Conservation (phyloP, 2,329 filamentous ascomycete genomes). For the Periconia digitata region DNA sequence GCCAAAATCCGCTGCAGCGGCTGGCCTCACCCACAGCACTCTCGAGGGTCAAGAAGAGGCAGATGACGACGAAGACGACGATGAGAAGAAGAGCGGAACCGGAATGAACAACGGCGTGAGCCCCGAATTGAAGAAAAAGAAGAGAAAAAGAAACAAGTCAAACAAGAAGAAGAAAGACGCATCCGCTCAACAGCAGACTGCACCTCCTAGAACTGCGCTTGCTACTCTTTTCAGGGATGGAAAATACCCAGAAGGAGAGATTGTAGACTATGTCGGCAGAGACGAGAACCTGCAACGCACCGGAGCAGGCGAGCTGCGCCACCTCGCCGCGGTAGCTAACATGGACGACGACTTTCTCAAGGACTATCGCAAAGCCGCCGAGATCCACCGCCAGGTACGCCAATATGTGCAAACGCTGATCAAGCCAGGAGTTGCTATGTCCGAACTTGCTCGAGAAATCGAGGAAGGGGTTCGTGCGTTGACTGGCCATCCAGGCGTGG, state of each 20-base stretch:
- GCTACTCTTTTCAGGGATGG: constrained; percentile 69
- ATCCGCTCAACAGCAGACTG: constrained; percentile 61
- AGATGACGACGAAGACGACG: constrained; percentile 53
- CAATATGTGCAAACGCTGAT: constrained; percentile 77
- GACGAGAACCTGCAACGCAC: constrained; percentile 76
- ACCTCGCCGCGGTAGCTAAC: constrained; percentile 63
- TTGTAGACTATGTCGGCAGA: constrained; percentile 64
- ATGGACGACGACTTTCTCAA: constrained; percentile 74
- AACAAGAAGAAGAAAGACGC: constrained; percentile 72
- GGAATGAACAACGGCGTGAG: constrained; percentile 24
- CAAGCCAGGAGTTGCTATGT: constrained; percentile 75
- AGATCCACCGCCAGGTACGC: constrained; percentile 82
- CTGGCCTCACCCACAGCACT: constrained; percentile 35
- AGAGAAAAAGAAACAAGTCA: constrained; percentile 72
- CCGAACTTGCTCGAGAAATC: constrained; percentile 78
- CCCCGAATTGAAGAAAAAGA: constrained; percentile 51
- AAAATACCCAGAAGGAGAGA: constrained; percentile 73
- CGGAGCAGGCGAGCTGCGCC: constrained; percentile 78
- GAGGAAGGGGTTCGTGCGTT: constrained; percentile 77
- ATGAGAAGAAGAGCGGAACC: constrained; percentile 47
- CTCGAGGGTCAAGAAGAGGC: constrained; percentile 51
- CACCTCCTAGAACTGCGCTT: constrained; percentile 71
- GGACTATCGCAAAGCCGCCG: constrained; percentile 83
- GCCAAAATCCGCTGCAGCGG: constrained; percentile 37
- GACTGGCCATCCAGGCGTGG: constrained; percentile 71